Conservation (phyloP, 2,329 filamentous ascomycete genomes). For the Daldinia sp. region DNA sequence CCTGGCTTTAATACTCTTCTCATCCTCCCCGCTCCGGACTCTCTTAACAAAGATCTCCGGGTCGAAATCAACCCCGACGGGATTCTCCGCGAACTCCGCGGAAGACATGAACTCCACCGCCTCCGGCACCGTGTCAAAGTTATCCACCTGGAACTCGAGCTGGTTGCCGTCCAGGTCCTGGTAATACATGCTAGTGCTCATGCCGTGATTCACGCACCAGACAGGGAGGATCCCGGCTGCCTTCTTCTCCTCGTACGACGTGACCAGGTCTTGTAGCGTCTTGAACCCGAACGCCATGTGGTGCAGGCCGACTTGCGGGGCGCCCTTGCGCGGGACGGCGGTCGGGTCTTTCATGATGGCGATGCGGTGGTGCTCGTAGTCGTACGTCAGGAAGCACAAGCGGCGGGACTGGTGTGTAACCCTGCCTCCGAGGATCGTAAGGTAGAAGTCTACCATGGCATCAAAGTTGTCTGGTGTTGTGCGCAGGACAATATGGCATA, state of each 20-base stretch:
- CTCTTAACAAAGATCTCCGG: slow-evolving; percentile 10
- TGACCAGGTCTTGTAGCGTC: slow-evolving; percentile 4
- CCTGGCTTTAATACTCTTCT: slow-evolving; percentile 17
- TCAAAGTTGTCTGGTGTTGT: slow-evolving; percentile 17
- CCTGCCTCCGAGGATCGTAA: slow-evolving; percentile 13
- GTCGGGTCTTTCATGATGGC: slow-evolving; percentile 14
- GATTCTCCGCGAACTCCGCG: slow-evolving; percentile 18
- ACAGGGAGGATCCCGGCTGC: slow-evolving; percentile 6
- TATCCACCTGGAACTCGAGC: slow-evolving; percentile 24
- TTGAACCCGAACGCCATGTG: slow-evolving; percentile 21
- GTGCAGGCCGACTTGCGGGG: slow-evolving; percentile 17
- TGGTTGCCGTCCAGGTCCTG: slow-evolving; percentile 22
- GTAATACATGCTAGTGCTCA: slow-evolving; percentile 26
- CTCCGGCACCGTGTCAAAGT: slow-evolving; percentile 14
- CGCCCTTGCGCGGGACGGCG: background rate
- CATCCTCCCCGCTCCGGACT: slow-evolving; percentile 13
- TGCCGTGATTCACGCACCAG: slow-evolving; percentile 20
- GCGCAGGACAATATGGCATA: slow-evolving; percentile 20
- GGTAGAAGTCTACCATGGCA: slow-evolving; percentile 9
- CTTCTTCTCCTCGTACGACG: slow-evolving; percentile 20
- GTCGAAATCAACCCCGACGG: slow-evolving; percentile 15
- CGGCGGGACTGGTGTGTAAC: slow-evolving; percentile 16
- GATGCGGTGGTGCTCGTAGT: slow-evolving; percentile 21
- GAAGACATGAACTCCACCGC: slow-evolving; percentile 17
- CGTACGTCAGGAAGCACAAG: slow-evolving; percentile 15